Conservation (phyloP, 2,329 filamentous ascomycete species). For the Paecilomyces sp. region DNA sequence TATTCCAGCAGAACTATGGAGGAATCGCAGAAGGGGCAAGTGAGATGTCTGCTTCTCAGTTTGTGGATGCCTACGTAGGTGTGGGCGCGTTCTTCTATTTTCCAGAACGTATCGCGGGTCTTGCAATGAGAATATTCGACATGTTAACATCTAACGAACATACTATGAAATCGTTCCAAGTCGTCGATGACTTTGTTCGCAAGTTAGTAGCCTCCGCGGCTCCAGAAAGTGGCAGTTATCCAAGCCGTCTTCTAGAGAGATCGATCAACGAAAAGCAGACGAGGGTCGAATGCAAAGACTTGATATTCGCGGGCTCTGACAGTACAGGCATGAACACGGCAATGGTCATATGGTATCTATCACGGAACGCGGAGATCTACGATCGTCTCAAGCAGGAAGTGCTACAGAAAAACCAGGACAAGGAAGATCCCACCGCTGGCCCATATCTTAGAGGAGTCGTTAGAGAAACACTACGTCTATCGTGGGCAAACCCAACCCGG, state of each 20-base stretch:
- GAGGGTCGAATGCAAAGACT: slow-evolving; percentile 46
- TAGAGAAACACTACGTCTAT: slow-evolving; percentile 44
- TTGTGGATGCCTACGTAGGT: slow-evolving; percentile 50
- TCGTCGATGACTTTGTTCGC: slow-evolving; percentile 39
- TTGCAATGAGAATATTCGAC: slow-evolving; percentile 23
- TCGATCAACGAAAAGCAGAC: slow-evolving; percentile 40
- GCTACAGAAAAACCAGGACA: slow-evolving; percentile 10
- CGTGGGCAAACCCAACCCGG: slow-evolving; percentile 46
- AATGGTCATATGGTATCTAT: slow-evolving; percentile 41
- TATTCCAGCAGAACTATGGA: slow-evolving; percentile 47
- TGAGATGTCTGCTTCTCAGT: slow-evolving; percentile 37
- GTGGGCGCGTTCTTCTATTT: slow-evolving; percentile 51
- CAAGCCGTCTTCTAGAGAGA: slow-evolving; percentile 39
- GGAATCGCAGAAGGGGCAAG: slow-evolving; percentile 34
- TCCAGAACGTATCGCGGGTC: slow-evolving; percentile 33
- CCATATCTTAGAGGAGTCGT: slow-evolving; percentile 44
- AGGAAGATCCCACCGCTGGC: slow-evolving; percentile 20
- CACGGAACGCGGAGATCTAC: slow-evolving; percentile 35
- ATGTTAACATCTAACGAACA: slow-evolving; percentile 24
- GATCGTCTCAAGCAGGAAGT: slow-evolving; percentile 29
- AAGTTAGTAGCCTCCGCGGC: slow-evolving; percentile 29
- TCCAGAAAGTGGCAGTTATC: slow-evolving; percentile 37
- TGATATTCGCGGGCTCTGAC: slow-evolving; percentile 51
- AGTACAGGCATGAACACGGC: slow-evolving; percentile 46
- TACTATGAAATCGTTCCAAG: slow-evolving; percentile 25